These are phyloP conservation scores for Corynascus novoguineensis DNA, from an alignment of 495 filamentous ascomycete genomes.

Conservation along the genomic window DNA sequence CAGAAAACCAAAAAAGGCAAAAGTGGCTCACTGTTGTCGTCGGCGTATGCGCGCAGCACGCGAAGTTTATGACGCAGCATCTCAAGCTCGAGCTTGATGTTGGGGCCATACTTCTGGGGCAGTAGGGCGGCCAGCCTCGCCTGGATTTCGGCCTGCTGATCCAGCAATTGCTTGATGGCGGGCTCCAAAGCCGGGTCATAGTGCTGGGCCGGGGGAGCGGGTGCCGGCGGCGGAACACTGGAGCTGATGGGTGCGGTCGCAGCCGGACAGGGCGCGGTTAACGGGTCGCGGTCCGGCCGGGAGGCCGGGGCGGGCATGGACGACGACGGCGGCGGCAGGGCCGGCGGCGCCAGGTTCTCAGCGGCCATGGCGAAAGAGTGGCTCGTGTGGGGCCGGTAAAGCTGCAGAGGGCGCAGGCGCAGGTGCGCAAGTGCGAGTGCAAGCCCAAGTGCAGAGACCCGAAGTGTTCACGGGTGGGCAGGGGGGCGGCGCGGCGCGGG, in stretches of 20 bases:
- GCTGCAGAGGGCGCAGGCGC: neutral
- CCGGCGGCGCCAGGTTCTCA: slow-evolving; percentile 24
- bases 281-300: slow-evolving; percentile 27
- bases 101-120: slow-evolving; percentile 40
- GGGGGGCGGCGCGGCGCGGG: neutral
- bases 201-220: slow-evolving; percentile 2
- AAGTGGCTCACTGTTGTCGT: slow-evolving; percentile 40
- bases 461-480: neutral
- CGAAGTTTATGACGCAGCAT: slow-evolving; percentile 46
- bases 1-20: neutral
- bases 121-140: slow-evolving; percentile 42
- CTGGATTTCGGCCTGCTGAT: slow-evolving; percentile 48
- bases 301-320: slow-evolving; percentile 16
- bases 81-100: slow-evolving; percentile 40
- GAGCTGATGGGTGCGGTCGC: slow-evolving; percentile 17
- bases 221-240: slow-evolving; percentile 5
- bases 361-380: slow-evolving; percentile 27
- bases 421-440: neutral
- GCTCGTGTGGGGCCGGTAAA: neutral
- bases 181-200: slow-evolving; percentile 41
- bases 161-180: slow-evolving; percentile 41
- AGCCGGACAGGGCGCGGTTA: slow-evolving; percentile 23
- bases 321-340: slow-evolving; percentile 19
- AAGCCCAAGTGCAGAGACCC: no score
- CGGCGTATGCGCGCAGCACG: slow-evolving; percentile 38